Base-by-base conservation (phyloP, 345 rosid species). In the Syzygium grande region DNA sequence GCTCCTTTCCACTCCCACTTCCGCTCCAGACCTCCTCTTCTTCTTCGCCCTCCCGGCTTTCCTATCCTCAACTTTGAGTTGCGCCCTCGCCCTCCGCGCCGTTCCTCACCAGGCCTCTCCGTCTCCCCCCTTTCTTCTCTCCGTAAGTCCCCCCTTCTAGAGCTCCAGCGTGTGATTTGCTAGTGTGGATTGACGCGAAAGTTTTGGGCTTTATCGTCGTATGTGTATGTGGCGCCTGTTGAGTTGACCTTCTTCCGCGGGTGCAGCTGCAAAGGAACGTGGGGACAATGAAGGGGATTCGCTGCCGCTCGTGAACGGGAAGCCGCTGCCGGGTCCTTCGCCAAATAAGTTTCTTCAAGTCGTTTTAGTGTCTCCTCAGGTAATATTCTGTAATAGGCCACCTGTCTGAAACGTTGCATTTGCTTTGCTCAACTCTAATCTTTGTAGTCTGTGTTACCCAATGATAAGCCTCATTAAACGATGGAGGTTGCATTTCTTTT, bases 341-440 rank as follows among this genome's bases (percentile, higher is more conserved):
- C 91, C 87, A 83, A 92, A 89, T 84, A 94, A 92, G 93, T 88
- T 95, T 87, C 97, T 96, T 86, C 99, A 95, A 93, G 97, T 95
- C 77, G 99, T 97, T 43, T 91, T 97, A 86, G 99, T 97, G 41
- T 97, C 99, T 92, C 99, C 99, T 63, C 99, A 95, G 97, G 98
- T 97, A 85, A 16, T 84, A 21, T 68, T 46, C 23, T 34, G 23
- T 29, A 25, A 58, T 11, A 19, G 78, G 38, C 22, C 78, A 38
- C 78, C 78, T 65, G 78, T 5, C 7, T 15, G 55, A 52, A 46
- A 30, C 52, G n/a, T 85, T 86, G 17, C 84, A 53, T 9, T 85
- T 43, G 58, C 78, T 73, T 73, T 46, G 41, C 80, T 61, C 80
- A 9, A n/a, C 34, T 46, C 4, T 84, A 52, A 52, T 52, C 6